phyloP scores from a whole-genome alignment of 352 stramenopile genomes.

The Pythium pectinolyticum region DNA sequence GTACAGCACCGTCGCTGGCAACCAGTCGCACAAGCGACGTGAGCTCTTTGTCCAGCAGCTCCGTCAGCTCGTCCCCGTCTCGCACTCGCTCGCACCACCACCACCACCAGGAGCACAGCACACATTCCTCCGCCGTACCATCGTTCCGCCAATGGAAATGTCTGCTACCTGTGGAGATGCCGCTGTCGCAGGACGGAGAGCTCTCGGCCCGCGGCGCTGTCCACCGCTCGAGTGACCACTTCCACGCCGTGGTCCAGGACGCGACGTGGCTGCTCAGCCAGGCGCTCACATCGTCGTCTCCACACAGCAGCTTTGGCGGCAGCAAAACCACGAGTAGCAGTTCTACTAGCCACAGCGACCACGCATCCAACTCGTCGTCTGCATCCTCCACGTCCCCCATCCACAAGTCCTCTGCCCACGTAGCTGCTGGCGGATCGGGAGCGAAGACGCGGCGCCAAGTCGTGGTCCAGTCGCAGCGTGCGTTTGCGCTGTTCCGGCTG shows the following conservation, averaged over 20 bases:
- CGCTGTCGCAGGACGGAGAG: slow-evolving; percentile 26
- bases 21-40: neutral
- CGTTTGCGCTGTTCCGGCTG: slow-evolving; percentile 59
- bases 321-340: no score
- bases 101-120: no score
- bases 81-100: neutral
- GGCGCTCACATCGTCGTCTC: slow-evolving; percentile 24
- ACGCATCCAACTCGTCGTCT: neutral
- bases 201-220: slow-evolving; percentile 30
- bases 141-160: no score
- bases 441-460: slow-evolving; percentile 41
- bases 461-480: slow-evolving; percentile 46
- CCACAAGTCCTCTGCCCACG: neutral
- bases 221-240: slow-evolving; percentile 25
- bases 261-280: slow-evolving; percentile 38
- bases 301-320: slow-evolving; percentile 3
- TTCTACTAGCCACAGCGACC: neutral
- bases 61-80: neutral
- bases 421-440: neutral
- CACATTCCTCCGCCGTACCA: no score
- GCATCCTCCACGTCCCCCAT: neutral
- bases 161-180: slow-evolving; percentile 23
- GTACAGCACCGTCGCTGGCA: no score
- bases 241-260: slow-evolving; percentile 30
- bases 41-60: neutral